A percentile compares a stretch with the other conserved stretches of the same genome.
Evolutionary conservation across 2,329 filamentous ascomycete species (phyloP).

Genomic region (Beauveria scarabaeidicola): DNA sequence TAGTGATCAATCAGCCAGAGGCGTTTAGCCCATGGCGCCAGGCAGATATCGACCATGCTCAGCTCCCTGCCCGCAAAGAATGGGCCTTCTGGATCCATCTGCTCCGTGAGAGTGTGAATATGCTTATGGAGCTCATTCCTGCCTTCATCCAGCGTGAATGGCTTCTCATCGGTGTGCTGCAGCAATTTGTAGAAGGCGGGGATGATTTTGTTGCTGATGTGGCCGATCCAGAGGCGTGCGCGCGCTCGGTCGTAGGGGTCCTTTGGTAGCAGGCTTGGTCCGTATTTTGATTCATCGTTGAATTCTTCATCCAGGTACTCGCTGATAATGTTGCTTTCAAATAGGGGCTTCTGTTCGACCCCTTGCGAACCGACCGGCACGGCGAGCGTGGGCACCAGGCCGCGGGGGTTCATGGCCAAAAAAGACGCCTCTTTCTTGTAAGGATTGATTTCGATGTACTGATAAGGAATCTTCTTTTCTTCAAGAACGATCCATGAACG

Average conservation of each 20-base stretch:
- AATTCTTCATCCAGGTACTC: conserved; percentile 71
- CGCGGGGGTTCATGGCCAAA: conserved; percentile 63
- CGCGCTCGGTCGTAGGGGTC: conserved; percentile 57
- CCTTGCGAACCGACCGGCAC: conserved; percentile 29
- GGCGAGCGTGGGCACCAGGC: conserved; percentile 63
- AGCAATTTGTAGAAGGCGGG: conserved; percentile 59
- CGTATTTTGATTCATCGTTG: conserved; percentile 32
- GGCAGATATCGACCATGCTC: conserved; percentile 59
- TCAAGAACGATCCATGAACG: conserved; percentile 63
- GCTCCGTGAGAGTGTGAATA: conserved; percentile 50
- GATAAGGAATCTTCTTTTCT: conserved; percentile 65
- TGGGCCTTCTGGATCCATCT: conserved; percentile 50
- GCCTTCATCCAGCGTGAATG: conserved; percentile 42
- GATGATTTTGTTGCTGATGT: conserved; percentile 57
- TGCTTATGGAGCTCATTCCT: conserved; percentile 49
- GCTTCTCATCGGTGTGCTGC: conserved; percentile 44
- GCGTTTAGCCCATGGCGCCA: conserved; percentile 66
- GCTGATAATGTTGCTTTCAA: conserved; percentile 64
- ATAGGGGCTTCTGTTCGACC: conserved; percentile 48
- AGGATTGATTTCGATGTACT: conserved; percentile 72
- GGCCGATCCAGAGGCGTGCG: conserved; percentile 66
- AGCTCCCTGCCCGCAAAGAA: conserved; percentile 59
- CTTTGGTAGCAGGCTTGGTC: conserved; percentile 45
- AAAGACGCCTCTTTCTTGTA: conserved; percentile 64
- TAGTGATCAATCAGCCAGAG: conserved; percentile 70